Conservation (phyloP, 305 asterid genomes). For the Fraxinus sp. region DNA sequence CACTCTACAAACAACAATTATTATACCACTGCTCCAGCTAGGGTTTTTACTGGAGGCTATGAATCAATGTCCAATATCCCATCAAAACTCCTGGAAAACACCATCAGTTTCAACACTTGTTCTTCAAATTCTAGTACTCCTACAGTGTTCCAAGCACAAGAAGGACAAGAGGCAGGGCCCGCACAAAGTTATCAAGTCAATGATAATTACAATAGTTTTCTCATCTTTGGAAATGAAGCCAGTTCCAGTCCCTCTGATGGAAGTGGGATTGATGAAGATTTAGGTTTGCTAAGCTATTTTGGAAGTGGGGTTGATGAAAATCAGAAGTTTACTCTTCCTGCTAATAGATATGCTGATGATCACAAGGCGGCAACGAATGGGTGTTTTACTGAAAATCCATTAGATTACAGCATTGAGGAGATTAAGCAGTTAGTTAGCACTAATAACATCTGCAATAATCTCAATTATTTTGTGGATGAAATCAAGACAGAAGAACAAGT, state of each 20-base stretch:
- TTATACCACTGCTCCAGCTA: not conserved
- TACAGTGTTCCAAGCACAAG: conserved; percentile 29
- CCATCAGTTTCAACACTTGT: conserved; percentile 18
- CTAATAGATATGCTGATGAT: conserved; percentile 13
- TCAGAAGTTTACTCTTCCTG: conserved; percentile 17
- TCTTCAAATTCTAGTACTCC: conserved; percentile 20
- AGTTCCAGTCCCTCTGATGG: conserved; percentile 58
- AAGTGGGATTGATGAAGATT: conserved; percentile 29
- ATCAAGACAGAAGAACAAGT: conserved; percentile 52
- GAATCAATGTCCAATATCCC: conserved; percentile 17
- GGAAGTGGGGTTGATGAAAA: conserved; percentile 20
- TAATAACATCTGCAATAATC: conserved; percentile 23
- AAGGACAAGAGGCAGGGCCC: conserved; percentile 17
- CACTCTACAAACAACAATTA: not conserved
- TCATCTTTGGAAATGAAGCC: conserved; percentile 39
- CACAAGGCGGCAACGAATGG: conserved; percentile 13
- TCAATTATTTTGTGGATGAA: conserved; percentile 45
- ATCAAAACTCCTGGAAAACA: not conserved
- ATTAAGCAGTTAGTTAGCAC: conserved; percentile 65
- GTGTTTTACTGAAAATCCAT: conserved; percentile 28
- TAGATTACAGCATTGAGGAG: conserved; percentile 68
- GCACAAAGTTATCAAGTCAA: not conserved
- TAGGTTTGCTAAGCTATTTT: conserved; percentile 28
- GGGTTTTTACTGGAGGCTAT: conserved; percentile 21
- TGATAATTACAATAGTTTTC: conserved; percentile 15